phyloP scores from a whole-genome alignment of 2,329 filamentous ascomycete genomes.

The Pseudopyrenochaeta lycopersici region DNA sequence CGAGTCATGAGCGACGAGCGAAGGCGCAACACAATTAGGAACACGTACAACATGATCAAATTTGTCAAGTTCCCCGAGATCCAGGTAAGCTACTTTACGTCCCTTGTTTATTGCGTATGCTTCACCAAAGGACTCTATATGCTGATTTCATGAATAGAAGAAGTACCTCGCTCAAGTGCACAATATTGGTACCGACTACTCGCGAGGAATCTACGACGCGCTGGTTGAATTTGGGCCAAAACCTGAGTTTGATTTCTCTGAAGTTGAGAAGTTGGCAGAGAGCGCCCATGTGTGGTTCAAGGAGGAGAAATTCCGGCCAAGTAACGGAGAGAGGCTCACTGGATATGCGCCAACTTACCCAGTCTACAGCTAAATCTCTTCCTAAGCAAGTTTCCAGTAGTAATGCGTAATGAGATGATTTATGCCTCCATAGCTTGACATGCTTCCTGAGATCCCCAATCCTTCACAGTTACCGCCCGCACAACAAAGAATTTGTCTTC shows the following conservation, averaged over 20 bases:
- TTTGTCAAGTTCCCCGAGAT: constrained; percentile 56
- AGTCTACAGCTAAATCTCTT: constrained; percentile 8
- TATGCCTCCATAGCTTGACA: too few relatives aligned
- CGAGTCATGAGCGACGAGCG: constrained; percentile 58
- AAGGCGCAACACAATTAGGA: constrained; percentile 57
- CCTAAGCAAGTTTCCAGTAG: too few relatives aligned
- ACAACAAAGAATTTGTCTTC: too few relatives aligned
- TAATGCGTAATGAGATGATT: too few relatives aligned
- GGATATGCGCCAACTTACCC: constrained; percentile 46
- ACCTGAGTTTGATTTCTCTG: constrained; percentile 55
- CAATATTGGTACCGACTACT: constrained; percentile 59
- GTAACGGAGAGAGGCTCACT: constrained; percentile 49
- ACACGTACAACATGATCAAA: constrained; percentile 59
- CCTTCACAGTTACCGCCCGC: too few relatives aligned
- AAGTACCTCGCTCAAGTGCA: constrained; percentile 64
- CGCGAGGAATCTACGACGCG: constrained; percentile 57
- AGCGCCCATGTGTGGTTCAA: constrained; percentile 58
- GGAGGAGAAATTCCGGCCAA: constrained; percentile 56
- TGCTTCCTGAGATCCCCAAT: too few relatives aligned
- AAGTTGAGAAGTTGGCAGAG: constrained; percentile 57
- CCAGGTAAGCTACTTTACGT: constrained; percentile 38
- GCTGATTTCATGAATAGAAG: constrained; percentile 33
- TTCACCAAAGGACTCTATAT: background rate
- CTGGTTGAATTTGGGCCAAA: constrained; percentile 42
- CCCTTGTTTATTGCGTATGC: too few relatives aligned